Evolutionary conservation across 2,329 filamentous ascomycete species (phyloP), one percentile per base, ranked within the genome.

Genomic region (Paraphoma sp.): DNA sequence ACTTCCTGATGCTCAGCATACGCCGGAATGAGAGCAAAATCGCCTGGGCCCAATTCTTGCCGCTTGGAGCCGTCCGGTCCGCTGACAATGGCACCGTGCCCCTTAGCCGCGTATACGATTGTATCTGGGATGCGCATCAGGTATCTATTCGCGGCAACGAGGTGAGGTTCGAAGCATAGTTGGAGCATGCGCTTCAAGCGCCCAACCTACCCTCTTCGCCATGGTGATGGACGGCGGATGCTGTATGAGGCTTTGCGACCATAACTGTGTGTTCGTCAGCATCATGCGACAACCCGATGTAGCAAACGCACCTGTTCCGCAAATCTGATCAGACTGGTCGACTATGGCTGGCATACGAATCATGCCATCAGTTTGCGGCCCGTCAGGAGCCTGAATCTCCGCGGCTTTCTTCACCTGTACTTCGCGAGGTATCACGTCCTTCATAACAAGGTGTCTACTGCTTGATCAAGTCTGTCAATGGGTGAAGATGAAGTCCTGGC

Each of bases 1-100:
- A 87, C 79, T 51, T 88, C 83, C 71, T 91, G 88, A 74, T 92
- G 88, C 71, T 92, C 88, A 0, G 86, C 85, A 81, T 84, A 90
- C 0, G 88, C 84, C 0, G 89, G 89, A 11, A 92, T 83, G 52
- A 90, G 81, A 3, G 87, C 88, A 73, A 90, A 92, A 71, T 91
- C 89, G 0, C 89, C 89, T 0, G 85, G 80, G 1, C 74, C 74
- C 6, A 92, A 79, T 16, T 84, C 78, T 59, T 89, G 82, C 33
- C 83, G 82, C 58, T 83, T 83, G 45, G 82, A 82, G 11, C 86
- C 83, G 42, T 83, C 80, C 4, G 54, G 55, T 18, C 80, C 78
- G 17, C 86, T 87, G 3, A 90, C 80, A 8, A 92, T 80, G 12
- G 83, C 77, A 5, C 88, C 87, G 50, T 81, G 80, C 11, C 89